Conservation (phyloP, 495 filamentous ascomycete species). For the Lasiosphaeriaceae sp. region DNA sequence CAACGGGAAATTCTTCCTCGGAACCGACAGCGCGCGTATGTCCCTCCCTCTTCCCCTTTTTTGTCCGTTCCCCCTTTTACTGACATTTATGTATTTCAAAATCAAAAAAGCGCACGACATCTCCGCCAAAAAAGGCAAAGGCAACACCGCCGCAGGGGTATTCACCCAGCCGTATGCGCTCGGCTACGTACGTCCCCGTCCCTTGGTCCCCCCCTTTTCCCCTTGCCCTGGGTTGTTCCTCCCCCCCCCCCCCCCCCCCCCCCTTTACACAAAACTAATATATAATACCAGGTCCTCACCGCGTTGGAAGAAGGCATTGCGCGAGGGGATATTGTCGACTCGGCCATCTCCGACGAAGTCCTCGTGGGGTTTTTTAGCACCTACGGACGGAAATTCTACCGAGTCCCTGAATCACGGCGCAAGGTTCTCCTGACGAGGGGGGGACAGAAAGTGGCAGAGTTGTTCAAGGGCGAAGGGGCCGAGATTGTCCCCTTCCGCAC, state of each 20-base stretch:
- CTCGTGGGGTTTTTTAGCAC: conserved; percentile 72
- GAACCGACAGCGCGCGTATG: conserved; percentile 25
- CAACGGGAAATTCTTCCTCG: conserved; percentile 78
- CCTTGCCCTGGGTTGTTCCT: too few relatives aligned
- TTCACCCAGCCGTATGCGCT: conserved; percentile 91
- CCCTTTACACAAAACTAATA: neutral
- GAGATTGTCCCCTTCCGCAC: conserved; percentile 70
- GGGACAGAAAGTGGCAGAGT: conserved; percentile 23
- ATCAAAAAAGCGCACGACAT: conserved; percentile 67
- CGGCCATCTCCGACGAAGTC: conserved; percentile 65
- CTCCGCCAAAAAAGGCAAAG: conserved; percentile 63
- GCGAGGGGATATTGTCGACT: conserved; percentile 60
- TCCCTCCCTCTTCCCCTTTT: neutral
- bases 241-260: too few relatives aligned
- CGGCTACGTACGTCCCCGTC: conserved; percentile 43
- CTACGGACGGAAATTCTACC: conserved; percentile 74
- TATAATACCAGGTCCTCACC: conserved; percentile 44
- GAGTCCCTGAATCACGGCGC: conserved; percentile 6
- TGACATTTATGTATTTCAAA: too few relatives aligned
- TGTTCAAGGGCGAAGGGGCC: conserved; percentile 37
- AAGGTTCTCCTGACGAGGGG: conserved; percentile 21
- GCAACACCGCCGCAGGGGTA: conserved; percentile 72
- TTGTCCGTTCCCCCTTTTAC: conserved; percentile 38
- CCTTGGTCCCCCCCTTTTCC: neutral
- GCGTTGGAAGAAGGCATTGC: conserved; percentile 68